phyloP scores from a whole-genome alignment of 1,284 basidiomycete species.

The Moesziomyces antarcticus region DNA sequence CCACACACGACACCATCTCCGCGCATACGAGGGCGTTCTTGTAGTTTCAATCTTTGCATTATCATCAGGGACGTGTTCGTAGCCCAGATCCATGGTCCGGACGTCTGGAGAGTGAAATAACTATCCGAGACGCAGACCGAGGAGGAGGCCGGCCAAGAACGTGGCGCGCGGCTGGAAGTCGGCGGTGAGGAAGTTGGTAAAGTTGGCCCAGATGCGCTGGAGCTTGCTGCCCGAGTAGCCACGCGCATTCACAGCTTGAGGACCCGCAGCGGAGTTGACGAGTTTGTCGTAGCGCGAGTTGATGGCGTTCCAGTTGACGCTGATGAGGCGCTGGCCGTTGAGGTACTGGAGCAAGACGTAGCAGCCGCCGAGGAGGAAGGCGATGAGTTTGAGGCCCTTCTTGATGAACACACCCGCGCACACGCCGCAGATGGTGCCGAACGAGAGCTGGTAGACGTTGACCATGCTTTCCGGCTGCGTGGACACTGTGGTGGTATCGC shows the following conservation, averaged over 20 bases:
- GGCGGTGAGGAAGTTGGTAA: slow-evolving; percentile 86
- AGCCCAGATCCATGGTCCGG: no score
- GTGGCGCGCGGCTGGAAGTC: slow-evolving; percentile 82
- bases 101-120: not conserved
- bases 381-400: slow-evolving; percentile 85
- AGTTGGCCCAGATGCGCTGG: slow-evolving; percentile 76
- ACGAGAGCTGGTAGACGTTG: slow-evolving; percentile 83
- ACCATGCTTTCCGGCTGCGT: slow-evolving; percentile 75
- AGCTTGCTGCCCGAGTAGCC: slow-evolving; percentile 70
- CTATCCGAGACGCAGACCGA: slow-evolving; percentile 71
- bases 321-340: slow-evolving; percentile 71
- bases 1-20: slow-evolving; percentile 1
- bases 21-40: not conserved
- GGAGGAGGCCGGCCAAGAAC: slow-evolving; percentile 71
- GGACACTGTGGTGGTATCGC: slow-evolving; percentile 17
- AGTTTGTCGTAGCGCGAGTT: slow-evolving; percentile 76
- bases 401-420: slow-evolving; percentile 94
- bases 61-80: no score
- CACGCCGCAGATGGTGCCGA: slow-evolving; percentile 84
- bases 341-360: slow-evolving; percentile 65
- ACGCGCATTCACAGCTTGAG: slow-evolving; percentile 69
- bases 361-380: slow-evolving; percentile 79
- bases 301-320: slow-evolving; percentile 80
- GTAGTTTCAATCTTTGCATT: not conserved
- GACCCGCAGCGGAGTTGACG: slow-evolving; percentile 76